Conservation (phyloP, 257 asterid genomes). For the Forsythia suspensa region DNA sequence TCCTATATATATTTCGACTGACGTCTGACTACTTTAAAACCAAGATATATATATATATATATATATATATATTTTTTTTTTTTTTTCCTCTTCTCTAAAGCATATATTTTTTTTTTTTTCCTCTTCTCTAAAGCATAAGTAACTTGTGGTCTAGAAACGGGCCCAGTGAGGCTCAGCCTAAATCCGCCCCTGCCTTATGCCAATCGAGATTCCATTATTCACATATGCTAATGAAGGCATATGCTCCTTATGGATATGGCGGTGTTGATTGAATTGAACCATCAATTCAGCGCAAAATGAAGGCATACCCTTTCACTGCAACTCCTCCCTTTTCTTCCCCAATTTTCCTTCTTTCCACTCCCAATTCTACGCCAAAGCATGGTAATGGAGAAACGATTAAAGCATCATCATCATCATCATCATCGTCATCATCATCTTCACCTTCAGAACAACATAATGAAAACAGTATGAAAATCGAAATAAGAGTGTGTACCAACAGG, state of each 20-base stretch:
- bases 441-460: constrained; percentile 3
- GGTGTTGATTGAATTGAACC: background rate
- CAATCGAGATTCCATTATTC: background rate
- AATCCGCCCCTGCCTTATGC: no score
- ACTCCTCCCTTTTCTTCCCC: background rate
- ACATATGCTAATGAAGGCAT: no score
- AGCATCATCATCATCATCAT: constrained; percentile 11
- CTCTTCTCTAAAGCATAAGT: no score
- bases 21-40: no score
- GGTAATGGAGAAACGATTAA: constrained; percentile 9
- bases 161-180: no score
- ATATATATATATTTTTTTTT: no score
- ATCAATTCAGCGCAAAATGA: background rate
- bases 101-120: no score
- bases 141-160: no score
- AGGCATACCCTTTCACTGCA: background rate
- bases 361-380: constrained; percentile 14
- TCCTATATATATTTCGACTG: no score
- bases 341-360: constrained; percentile 27
- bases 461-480: constrained; percentile 40
- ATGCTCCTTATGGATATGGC: background rate
- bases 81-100: no score
- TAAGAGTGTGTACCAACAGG: constrained; percentile 73
- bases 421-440: constrained; percentile 1
- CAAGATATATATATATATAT: no score